A percentile compares a stretch with the other conserved stretches of the same genome.
These are phyloP conservation scores for Trametes sanguinea DNA, from an alignment of 768 basidiomycete species.

Conservation along the genomic window DNA sequence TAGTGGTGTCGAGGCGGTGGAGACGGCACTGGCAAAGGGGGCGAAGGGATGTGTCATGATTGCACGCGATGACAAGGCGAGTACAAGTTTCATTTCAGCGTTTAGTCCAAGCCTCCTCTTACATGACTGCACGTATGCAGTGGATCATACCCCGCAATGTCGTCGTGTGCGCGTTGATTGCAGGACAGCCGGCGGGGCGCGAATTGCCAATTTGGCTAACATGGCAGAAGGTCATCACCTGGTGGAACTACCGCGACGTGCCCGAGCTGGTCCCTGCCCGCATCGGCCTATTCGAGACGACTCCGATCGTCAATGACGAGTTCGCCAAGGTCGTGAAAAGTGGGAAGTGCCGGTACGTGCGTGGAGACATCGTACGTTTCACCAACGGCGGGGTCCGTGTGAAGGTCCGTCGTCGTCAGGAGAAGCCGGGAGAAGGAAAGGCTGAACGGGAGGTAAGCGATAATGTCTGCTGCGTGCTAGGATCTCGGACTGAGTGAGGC, in stretches of 20 bases:
- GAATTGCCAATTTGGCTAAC: conserved; percentile 54
- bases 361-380: conserved; percentile 46
- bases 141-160: too few species aligned
- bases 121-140: too few species aligned
- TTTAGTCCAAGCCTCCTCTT: too few species aligned
- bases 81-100: not conserved
- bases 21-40: conserved; percentile 38
- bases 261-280: conserved; percentile 45
- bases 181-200: too few species aligned
- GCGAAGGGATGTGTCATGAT: conserved; percentile 40
- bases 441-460: conserved; percentile 30
- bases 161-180: too few species aligned
- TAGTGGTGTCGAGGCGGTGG: conserved; percentile 50
- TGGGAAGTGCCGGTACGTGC: too few species aligned
- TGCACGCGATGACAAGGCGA: conserved; percentile 41
- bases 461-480: too few species aligned
- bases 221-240: conserved; percentile 46
- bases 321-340: conserved; percentile 36
- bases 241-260: conserved; percentile 47
- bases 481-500: too few species aligned
- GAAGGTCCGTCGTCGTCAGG: conserved; percentile 39
- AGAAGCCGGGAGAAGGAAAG: conserved; percentile 36
- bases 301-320: conserved; percentile 53
- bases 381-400: conserved; percentile 41
- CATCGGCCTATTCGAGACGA: conserved; percentile 48